Evolutionary conservation across 2,329 filamentous ascomycete species (phyloP), one percentile per base, ranked within the genome.

Genomic region (Colletotrichum sp.): DNA sequence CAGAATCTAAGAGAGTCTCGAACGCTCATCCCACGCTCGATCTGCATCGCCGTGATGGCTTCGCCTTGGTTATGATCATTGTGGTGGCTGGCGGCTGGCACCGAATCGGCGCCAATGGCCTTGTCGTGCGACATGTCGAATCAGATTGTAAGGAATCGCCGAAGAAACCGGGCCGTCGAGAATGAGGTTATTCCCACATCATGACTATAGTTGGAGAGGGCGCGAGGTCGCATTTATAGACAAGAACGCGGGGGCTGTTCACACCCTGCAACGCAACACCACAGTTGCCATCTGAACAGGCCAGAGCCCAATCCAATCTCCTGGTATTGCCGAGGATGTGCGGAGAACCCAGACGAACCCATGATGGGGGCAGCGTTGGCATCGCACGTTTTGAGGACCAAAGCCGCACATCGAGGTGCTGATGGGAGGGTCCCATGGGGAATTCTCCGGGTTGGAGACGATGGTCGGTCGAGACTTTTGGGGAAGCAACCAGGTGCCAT

Each of bases 11-110:
- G 67, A 22, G 77, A 78, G 60, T 79, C 77, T 22, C 76, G 61
- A 43, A 79, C 66, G 66, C 68, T 77, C 78, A 79, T 79, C 58
- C 75, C 71, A 34, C 77, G 77, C 77, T 80, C 78, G 52, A 71
- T 77, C 52, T 77, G 64, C 62, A 77, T 76, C 61, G 76, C 76
- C 30, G 75, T 70, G 71, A 65, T 66, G 58, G 74, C 52, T 62
- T 77, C 69, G 34, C 76, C 76, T 28, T 75, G 64, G 22, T 60
- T 16, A 1, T 62, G 62, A 68, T 74, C 30, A 22, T 58, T 28
- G 22, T 68, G 43, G 43, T 52, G 70, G 64, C 76, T 77, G 60
- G 70, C 68, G 62, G 71, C 62, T 22, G 75, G 67, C 27, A 70
- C 65, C 75, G 68, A 34, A 12, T 66, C 76, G 36, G 61, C 36